phyloP scores from a whole-genome alignment of 2,329 filamentous ascomycete genomes.

The Fonsecaea multimorphosa region DNA sequence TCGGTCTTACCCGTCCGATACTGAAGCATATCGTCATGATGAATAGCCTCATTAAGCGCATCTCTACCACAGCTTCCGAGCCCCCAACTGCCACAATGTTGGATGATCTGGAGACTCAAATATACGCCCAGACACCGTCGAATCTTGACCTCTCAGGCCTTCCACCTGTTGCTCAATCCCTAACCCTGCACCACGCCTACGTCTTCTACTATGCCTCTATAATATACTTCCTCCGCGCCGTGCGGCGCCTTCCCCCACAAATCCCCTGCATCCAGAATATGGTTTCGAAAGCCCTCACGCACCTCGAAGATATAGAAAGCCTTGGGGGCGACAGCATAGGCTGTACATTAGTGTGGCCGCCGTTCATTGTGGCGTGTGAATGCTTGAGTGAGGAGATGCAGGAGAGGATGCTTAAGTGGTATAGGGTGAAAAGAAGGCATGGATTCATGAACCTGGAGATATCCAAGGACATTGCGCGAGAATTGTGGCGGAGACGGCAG shows the following conservation, averaged over 20 bases:
- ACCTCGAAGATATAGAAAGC: slow-evolving; percentile 45
- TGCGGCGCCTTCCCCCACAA: slow-evolving; percentile 39
- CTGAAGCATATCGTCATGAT: slow-evolving; percentile 41
- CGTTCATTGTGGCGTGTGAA: slow-evolving; percentile 47
- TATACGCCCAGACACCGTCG: slow-evolving; percentile 41
- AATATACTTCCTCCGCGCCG: slow-evolving; percentile 46
- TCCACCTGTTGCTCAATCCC: slow-evolving; percentile 37
- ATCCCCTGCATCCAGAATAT: slow-evolving; percentile 42
- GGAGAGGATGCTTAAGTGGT: slow-evolving; percentile 43
- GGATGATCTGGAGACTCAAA: slow-evolving; percentile 44
- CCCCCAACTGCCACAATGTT: slow-evolving; percentile 35
- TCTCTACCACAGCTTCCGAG: slow-evolving; percentile 23
- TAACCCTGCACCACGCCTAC: slow-evolving; percentile 39
- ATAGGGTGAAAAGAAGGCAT: slow-evolving; percentile 44
- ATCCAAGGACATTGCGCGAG: slow-evolving; percentile 43
- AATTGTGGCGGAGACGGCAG: slow-evolving; percentile 43
- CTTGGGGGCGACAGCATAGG: slow-evolving; percentile 43
- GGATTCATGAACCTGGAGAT: slow-evolving; percentile 46
- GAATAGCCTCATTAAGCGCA: slow-evolving; percentile 40
- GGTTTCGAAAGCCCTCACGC: slow-evolving; percentile 43
- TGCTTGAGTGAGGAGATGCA: slow-evolving; percentile 42
- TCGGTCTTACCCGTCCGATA: slow-evolving; percentile 42
- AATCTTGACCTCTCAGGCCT: slow-evolving; percentile 34
- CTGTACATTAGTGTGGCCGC: slow-evolving; percentile 48
- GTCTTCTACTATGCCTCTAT: slow-evolving; percentile 48